A percentile compares a stretch with the other conserved stretches of the same genome.
These are phyloP conservation scores for Beauveria australis DNA, from an alignment of 2,329 filamentous ascomycete species.

Conservation along the genomic window DNA sequence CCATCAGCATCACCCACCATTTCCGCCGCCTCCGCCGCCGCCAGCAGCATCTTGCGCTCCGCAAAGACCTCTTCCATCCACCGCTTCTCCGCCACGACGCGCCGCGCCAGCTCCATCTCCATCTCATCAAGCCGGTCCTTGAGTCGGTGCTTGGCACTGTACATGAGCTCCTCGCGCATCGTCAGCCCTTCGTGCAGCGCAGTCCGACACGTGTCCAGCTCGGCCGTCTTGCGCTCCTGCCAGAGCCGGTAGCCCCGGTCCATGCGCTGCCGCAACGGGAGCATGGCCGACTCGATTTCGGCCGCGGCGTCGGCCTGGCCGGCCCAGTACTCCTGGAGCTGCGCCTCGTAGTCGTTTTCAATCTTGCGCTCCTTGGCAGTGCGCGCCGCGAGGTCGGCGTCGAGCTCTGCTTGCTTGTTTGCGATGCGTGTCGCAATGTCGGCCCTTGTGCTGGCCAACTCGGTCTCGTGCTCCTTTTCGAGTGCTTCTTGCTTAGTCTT, in stretches of 20 bases:
- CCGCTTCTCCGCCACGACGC: slow-evolving; percentile 33
- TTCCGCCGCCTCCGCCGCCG: slow-evolving; percentile 33
- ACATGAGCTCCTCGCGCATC: slow-evolving; percentile 35
- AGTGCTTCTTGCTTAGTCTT: slow-evolving; percentile 22
- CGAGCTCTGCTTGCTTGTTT: slow-evolving; percentile 26
- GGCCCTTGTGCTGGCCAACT: slow-evolving; percentile 22
- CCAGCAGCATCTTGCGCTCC: slow-evolving; percentile 36
- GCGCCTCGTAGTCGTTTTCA: slow-evolving; percentile 35
- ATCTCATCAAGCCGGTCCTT: slow-evolving; percentile 21
- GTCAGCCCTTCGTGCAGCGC: slow-evolving; percentile 31
- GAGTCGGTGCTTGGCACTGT: slow-evolving; percentile 27
- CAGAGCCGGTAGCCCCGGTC: slow-evolving; percentile 32
- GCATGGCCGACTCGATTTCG: slow-evolving; percentile 25
- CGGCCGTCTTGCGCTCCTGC: slow-evolving; percentile 31
- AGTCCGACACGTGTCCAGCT: slow-evolving; percentile 29
- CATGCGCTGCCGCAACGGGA: slow-evolving; percentile 30
- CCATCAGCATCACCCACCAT: slow-evolving; percentile 32
- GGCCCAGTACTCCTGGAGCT: slow-evolving; percentile 32
- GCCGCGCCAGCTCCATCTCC: slow-evolving; percentile 23
- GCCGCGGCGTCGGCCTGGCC: slow-evolving; percentile 24
- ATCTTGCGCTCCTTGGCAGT: slow-evolving; percentile 32
- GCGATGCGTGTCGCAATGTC: slow-evolving; percentile 22
- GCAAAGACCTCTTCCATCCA: slow-evolving; percentile 39
- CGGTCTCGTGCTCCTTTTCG: slow-evolving; percentile 23
- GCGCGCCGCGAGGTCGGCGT: slow-evolving; percentile 33